Evolutionary conservation across 768 basidiomycete species (phyloP).

Genomic region (Serendipita sp.): DNA sequence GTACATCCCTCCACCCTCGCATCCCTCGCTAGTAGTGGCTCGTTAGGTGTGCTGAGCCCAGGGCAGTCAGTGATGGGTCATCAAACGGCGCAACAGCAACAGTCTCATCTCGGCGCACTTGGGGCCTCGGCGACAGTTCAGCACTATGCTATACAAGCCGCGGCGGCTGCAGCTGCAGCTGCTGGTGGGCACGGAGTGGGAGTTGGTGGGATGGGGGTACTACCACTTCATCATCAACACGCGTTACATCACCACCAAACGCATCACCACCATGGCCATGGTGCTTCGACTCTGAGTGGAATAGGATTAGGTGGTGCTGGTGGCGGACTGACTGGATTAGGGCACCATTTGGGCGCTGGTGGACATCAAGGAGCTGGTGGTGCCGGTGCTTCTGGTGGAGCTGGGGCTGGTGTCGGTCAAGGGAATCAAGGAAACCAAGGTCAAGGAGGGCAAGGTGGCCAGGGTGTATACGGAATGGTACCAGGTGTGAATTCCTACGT

Average conservation of each 20-base stretch:
- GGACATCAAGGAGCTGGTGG: background rate
- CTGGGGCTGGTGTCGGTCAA: background rate
- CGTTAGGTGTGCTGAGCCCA: background rate
- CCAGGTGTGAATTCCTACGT: background rate
- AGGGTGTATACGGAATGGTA: background rate
- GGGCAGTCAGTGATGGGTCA: background rate
- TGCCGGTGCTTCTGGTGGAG: background rate
- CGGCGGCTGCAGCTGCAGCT: conserved; percentile 1
- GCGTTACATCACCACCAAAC: background rate
- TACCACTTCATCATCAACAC: background rate
- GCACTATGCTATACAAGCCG: background rate
- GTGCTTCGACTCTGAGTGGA: background rate
- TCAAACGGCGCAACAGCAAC: background rate
- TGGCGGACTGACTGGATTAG: background rate
- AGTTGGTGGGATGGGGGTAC: conserved; percentile 2
- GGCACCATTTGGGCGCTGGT: background rate
- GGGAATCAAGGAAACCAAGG: background rate
- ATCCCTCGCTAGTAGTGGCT: background rate
- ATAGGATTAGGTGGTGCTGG: background rate
- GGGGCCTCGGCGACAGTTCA: background rate
- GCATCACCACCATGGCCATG: background rate
- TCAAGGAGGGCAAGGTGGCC: background rate
- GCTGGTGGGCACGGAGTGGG: background rate
- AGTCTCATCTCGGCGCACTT: background rate
- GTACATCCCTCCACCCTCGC: background rate